Base-by-base conservation (phyloP, 257 asterid genomes). In the Penstemon davidsonii region DNA sequence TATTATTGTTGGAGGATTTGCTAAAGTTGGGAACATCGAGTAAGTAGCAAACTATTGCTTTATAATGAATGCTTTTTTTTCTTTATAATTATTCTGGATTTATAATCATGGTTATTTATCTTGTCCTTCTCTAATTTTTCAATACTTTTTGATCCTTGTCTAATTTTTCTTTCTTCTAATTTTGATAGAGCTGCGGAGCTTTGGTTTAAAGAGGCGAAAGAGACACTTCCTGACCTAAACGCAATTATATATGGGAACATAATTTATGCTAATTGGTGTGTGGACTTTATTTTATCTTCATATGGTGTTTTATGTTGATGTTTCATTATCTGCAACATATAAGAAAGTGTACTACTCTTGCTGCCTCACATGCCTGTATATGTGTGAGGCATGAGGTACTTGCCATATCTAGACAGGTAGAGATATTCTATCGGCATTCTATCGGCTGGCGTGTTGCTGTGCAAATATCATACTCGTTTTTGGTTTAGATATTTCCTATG, bases 131-230 rank as follows among this genome's bases (percentile, higher is more conserved):
- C 37, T 52, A 7, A 5, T 52, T 56, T 51, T 18, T 43, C 15
- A 13, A 53, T 72, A 68, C 42, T 13, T 64, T 56, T 56, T 60
- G 43, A 18, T 55, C 40, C 13, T 5, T 6, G 40, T 62, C 3
- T 12, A 25, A 42, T 60, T 72, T 25, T 55, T 59, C 70, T 46
- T 60, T 52, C 68, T 63, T 73, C 67, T 74, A 75, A 57, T 82
- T 77, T 75, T 74, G 81, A 79, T 79, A 93, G 99, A 76, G 92
- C 96, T 85, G 96, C 99, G 53, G 97, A 94, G 81, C 70, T 4
- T 74, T 94, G 99, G 96, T 94, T 94, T 85, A 76, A 84, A 85
- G 92, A 91, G 86, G 97, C 96, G 50, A 94, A 87, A 79, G 87
- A 85, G 78, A 80, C 76, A 60, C 84, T 84, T 75, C 56, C 80